Evolutionary conservation across 2,329 filamentous ascomycete species (phyloP), one percentile per base, ranked within the genome.

Genomic region (Arthrobotrys sinensis): DNA sequence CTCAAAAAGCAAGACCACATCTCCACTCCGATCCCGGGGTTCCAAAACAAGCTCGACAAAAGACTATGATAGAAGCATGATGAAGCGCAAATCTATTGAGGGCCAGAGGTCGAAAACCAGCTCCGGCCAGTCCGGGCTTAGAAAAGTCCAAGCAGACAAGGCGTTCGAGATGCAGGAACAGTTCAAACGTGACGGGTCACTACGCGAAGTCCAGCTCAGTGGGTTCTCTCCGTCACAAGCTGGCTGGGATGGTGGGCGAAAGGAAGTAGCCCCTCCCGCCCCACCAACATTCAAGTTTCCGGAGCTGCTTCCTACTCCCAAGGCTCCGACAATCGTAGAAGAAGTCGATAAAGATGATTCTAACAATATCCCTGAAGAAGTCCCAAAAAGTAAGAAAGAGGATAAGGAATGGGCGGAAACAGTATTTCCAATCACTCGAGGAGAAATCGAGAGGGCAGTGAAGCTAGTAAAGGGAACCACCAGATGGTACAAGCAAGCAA

Each of bases 131-230:
- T n/a, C 32, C 10, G 64, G 52, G 12, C 53, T 76, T 5, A 64
- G 71, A 46, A 34, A 64, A 11, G 36, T 43, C 1, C 48, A 65
- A 24, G 57, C 65, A 24, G 72, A 65, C 7, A 70, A 70, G 40
- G 72, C 72, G 14, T 76, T 70, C 38, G 57, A 65, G 24, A 38
- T 50, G 12, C 57, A 76, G 14, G 66, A 70, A 16, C 34, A 70
- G 14, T 57, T 46, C 16, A 76, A 76, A 38, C 34, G 36, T 11
- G 40, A 65, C 11, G 72, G 71, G 10, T 46, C 16, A 40, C 32
- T 76, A 6, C 34, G 45, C 2, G 55, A 70, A 14, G 38, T 28
- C 12, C 45, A 65, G 8, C 12, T 46, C 16, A 64, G 12, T 11
- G 60, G 60, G 7, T 65, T 76, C n/a, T n/a, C 64, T 12, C 72